Percentiles rank a stretch among this genome's conserved stretches.
Conservation (phyloP, 306 rosid species). For the Castanea sativa region DNA sequence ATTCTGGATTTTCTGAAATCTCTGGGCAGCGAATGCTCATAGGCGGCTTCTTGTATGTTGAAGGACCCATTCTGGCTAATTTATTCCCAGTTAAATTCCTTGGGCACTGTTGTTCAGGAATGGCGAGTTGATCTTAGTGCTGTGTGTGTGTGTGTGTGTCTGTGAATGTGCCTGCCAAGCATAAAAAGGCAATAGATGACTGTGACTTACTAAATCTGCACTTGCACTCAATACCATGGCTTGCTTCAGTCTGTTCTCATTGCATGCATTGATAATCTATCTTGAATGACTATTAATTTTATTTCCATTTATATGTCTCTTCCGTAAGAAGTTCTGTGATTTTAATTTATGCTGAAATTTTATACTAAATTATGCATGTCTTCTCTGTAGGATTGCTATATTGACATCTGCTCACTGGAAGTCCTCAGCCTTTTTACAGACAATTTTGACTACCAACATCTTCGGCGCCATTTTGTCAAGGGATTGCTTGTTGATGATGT, state of each 20-base stretch:
- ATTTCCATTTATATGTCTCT: not conserved
- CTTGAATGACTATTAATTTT: not conserved
- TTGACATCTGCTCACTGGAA: constrained; percentile 94
- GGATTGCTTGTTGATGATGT: constrained; percentile 96
- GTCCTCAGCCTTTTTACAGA: constrained; percentile 95
- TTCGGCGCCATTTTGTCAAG: constrained; percentile 96
- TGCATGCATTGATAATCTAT: not conserved
- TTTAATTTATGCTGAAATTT: not conserved
- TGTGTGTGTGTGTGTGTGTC: not conserved
- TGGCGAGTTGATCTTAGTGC: not conserved
- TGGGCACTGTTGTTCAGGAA: not conserved
- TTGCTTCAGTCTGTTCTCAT: not conserved
- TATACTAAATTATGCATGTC: constrained; percentile 13
- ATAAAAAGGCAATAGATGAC: not conserved
- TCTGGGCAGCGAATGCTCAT: not conserved
- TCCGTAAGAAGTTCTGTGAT: constrained; percentile 1
- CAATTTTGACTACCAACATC: constrained; percentile 98
- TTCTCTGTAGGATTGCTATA: constrained; percentile 87
- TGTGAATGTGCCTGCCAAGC: not conserved
- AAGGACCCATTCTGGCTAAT: not conserved
- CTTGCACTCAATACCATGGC: not conserved
- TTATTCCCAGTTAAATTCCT: not conserved
- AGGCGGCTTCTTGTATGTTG: not conserved
- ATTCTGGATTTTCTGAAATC: not conserved
- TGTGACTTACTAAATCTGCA: not conserved